Evolutionary conservation across 768 basidiomycete species (phyloP).

Genomic region (Polyporus arcularius): DNA sequence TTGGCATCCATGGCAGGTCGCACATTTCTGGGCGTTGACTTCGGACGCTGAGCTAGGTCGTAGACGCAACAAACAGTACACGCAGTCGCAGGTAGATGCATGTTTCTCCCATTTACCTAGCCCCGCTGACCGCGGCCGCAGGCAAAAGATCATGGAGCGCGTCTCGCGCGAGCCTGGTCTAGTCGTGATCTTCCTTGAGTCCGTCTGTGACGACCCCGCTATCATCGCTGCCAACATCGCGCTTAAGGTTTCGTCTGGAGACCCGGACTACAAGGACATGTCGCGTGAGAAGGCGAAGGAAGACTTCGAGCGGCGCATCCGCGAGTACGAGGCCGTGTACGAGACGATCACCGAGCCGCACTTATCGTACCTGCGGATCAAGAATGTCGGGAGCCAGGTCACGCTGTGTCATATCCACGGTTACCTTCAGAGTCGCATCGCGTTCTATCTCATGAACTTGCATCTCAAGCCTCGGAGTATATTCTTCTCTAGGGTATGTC

Average conservation of each 20-base stretch:
- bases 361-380: constrained; percentile 87
- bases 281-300: constrained; percentile 81
- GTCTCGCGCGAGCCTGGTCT: constrained; percentile 87
- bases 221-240: constrained; percentile 96
- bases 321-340: constrained; percentile 92
- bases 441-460: constrained; percentile 97
- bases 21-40: not conserved
- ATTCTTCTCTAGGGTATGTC: constrained; percentile 87
- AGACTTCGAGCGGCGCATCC: constrained; percentile 91
- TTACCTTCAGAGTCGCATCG: constrained; percentile 95
- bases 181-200: constrained; percentile 91
- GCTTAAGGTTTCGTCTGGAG: constrained; percentile 93
- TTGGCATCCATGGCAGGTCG: constrained; percentile 88
- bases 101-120: not conserved
- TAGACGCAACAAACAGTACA: constrained; percentile 97
- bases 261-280: constrained; percentile 95
- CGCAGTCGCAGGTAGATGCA: constrained; percentile 61
- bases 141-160: constrained; percentile 82
- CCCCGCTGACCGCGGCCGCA: constrained; percentile 27
- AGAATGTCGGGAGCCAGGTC: constrained; percentile 91
- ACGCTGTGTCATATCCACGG: constrained; percentile 87
- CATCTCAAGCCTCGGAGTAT: constrained; percentile 97
- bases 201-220: constrained; percentile 89
- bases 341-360: constrained; percentile 92
- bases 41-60: too few species aligned